Conservation (phyloP, 2,329 filamentous ascomycete genomes). For the Talaromyces amestolkiae region DNA sequence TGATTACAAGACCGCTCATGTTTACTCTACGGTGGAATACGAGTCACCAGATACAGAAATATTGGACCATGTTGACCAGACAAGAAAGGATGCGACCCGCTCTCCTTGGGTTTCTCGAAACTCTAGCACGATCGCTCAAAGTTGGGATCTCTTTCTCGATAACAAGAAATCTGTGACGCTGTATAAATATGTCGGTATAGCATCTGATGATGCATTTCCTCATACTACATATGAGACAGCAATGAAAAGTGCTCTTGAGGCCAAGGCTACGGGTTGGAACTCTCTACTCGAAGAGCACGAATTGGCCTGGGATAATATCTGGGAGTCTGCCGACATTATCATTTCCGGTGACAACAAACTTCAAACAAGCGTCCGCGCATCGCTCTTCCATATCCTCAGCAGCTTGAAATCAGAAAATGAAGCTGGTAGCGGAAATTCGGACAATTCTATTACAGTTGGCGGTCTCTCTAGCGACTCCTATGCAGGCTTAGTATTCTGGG, state of each 20-base stretch:
- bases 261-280: slow-evolving; percentile 30
- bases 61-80: neutral
- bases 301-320: slow-evolving; percentile 51
- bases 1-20: slow-evolving; percentile 10
- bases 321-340: slow-evolving; percentile 46
- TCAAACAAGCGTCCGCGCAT: slow-evolving; percentile 15
- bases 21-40: slow-evolving; percentile 13
- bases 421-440: slow-evolving; percentile 44
- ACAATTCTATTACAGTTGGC: slow-evolving; percentile 55
- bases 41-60: neutral
- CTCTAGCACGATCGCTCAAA: slow-evolving; percentile 17
- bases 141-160: slow-evolving; percentile 15
- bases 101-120: slow-evolving; percentile 15
- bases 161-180: slow-evolving; percentile 46
- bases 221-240: neutral
- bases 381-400: slow-evolving; percentile 27
- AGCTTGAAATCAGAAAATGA: slow-evolving; percentile 48
- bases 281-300: slow-evolving; percentile 52
- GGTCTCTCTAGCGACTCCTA: slow-evolving; percentile 61
- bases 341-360: slow-evolving; percentile 34
- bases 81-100: slow-evolving; percentile 8
- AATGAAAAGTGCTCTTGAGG: slow-evolving; percentile 39
- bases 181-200: slow-evolving; percentile 61
- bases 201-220: slow-evolving; percentile 61
- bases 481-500: slow-evolving; percentile 58